A percentile compares a stretch with the other conserved stretches of the same genome.
Conservation (phyloP, 75 land plant species). For the Chamaecyparis obtusa region DNA sequence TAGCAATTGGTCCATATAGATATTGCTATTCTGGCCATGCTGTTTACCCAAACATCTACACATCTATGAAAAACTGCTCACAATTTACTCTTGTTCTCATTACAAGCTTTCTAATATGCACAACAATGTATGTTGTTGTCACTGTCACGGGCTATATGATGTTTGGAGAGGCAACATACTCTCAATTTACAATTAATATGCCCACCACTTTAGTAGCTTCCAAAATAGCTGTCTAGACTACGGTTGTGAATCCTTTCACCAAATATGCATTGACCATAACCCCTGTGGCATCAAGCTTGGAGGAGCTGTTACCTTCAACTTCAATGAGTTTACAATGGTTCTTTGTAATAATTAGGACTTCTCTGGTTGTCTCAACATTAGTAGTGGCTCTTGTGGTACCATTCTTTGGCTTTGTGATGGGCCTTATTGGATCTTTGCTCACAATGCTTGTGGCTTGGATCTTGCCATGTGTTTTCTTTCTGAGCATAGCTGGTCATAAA, state of each 20-base stretch:
- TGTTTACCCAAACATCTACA: conserved; percentile 84
- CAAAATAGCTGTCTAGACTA: conserved; percentile 89
- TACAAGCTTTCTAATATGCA: too few relatives aligned
- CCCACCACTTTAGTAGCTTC: conserved; percentile 69
- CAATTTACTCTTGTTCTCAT: conserved; percentile 63
- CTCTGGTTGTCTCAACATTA: too few relatives aligned
- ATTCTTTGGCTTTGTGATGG: conserved; percentile 79
- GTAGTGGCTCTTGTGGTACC: too few relatives aligned
- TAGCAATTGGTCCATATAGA: conserved; percentile 82
- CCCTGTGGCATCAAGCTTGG: too few relatives aligned
- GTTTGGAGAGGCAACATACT: too few relatives aligned
- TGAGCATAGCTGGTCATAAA: too few relatives aligned
- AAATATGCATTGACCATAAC: conserved; percentile 97
- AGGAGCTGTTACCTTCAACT: too few relatives aligned
- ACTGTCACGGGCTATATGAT: too few relatives aligned
- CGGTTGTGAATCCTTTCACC: conserved; percentile 83
- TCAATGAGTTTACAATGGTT: too few relatives aligned
- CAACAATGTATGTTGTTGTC: too few relatives aligned
- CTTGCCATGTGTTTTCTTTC: conserved; percentile 91
- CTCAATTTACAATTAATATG: too few relatives aligned
- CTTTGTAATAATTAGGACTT: too few relatives aligned
- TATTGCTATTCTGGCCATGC: conserved; percentile 91
- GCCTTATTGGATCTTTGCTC: conserved; percentile 88
- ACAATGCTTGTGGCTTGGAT: conserved; percentile 90
- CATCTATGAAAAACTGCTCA: conserved; percentile 60